Percentiles rank a stretch among this genome's conserved stretches.
phyloP scores from a whole-genome alignment of 2,329 filamentous ascomycete genomes.

The Paraphoma sp. region DNA sequence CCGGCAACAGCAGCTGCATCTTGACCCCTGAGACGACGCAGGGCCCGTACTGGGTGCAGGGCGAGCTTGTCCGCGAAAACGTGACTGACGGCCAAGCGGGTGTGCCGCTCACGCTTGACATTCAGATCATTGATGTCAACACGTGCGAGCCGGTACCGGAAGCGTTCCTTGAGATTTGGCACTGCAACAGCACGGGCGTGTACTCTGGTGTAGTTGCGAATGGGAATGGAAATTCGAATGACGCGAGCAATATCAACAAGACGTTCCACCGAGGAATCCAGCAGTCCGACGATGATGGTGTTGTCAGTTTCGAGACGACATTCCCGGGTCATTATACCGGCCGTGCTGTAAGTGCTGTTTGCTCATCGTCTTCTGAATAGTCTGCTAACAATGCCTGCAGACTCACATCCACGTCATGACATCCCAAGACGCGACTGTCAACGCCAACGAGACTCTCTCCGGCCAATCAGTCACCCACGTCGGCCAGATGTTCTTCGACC shows the following conservation, averaged over 20 bases:
- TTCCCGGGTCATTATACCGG: constrained; percentile 52
- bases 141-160: constrained; percentile 60
- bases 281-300: constrained; percentile 55
- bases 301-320: constrained; percentile 57
- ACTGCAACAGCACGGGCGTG: constrained; percentile 48
- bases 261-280: constrained; percentile 58
- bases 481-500: constrained; percentile 71
- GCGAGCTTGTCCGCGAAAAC: constrained; percentile 59
- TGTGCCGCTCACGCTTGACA: constrained; percentile 58
- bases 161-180: constrained; percentile 62
- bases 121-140: constrained; percentile 62
- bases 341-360: constrained; percentile 11
- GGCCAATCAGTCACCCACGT: constrained; percentile 63
- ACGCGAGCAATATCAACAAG: constrained; percentile 39
- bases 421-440: constrained; percentile 40
- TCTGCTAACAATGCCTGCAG: not conserved
- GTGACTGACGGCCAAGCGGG: constrained; percentile 57
- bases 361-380: not conserved
- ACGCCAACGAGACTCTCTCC: constrained; percentile 58
- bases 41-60: constrained; percentile 53
- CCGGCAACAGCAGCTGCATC: constrained; percentile 43
- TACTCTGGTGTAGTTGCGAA: constrained; percentile 46
- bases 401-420: constrained; percentile 52
- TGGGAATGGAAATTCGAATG: constrained; percentile 52
- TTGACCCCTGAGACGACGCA: constrained; percentile 43